These are phyloP conservation scores for Leucoagaricus sp. DNA, from an alignment of 1,284 basidiomycete genomes.

Conservation along the genomic window DNA sequence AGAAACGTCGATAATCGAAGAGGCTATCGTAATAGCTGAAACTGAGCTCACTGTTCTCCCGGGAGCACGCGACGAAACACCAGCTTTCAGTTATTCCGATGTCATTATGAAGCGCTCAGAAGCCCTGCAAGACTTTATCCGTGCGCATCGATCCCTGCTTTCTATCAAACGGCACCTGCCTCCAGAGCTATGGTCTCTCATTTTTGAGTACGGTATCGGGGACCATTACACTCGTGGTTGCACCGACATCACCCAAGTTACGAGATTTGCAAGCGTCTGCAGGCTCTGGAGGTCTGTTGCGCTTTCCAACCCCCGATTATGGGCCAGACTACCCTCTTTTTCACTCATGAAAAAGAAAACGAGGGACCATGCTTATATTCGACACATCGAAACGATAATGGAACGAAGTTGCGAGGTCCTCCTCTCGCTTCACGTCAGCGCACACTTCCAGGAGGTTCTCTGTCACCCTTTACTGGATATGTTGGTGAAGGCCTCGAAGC, in stretches of 20 bases:
- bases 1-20: background rate
- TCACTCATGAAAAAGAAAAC: background rate
- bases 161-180: background rate
- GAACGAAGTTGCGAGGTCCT: background rate
- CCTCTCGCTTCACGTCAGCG: background rate
- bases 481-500: background rate
- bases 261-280: background rate
- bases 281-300: background rate
- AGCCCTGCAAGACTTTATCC: background rate
- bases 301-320: background rate
- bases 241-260: background rate
- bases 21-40: background rate
- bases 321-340: background rate
- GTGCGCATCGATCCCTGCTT: background rate
- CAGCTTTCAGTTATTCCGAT: too few species aligned
- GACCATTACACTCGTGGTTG: background rate
- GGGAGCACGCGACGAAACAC: background rate
- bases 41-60: background rate
- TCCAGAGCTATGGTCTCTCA: constrained; percentile 3
- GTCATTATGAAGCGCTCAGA: too few species aligned
- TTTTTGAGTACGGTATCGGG: background rate
- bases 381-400: background rate
- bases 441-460: background rate
- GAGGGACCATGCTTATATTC: background rate
- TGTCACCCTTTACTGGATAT: background rate